These are phyloP conservation scores for Colletotrichum tropicale DNA, from an alignment of 2,329 filamentous ascomycete species.

Conservation along the genomic window DNA sequence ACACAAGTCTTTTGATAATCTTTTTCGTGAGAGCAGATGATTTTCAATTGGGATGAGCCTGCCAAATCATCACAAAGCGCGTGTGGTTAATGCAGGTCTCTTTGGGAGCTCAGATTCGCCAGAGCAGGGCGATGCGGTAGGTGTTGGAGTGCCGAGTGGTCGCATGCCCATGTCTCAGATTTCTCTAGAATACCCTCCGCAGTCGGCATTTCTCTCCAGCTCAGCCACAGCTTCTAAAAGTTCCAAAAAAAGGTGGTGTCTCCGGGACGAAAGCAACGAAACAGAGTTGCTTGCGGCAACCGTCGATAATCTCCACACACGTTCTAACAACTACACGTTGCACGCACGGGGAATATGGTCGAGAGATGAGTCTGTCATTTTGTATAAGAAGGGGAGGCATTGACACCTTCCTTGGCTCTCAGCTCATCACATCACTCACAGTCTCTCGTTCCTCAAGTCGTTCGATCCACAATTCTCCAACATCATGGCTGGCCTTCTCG, in stretches of 20 bases:
- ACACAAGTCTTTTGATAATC: background rate
- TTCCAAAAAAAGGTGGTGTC: background rate
- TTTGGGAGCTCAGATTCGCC: rapidly evolving
- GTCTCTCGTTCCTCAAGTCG: background rate
- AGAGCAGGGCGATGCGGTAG: background rate
- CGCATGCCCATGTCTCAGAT: background rate
- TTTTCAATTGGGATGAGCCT: rapidly evolving
- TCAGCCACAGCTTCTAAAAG: background rate
- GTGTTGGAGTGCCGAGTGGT: background rate
- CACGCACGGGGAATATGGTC: background rate
- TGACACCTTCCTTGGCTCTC: background rate
- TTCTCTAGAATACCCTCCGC: background rate
- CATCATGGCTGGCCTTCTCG: background rate
- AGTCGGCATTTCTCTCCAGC: background rate
- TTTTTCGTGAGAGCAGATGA: rapidly evolving
- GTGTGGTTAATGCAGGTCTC: no score
- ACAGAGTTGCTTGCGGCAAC: background rate
- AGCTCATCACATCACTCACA: background rate
- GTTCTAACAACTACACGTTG: background rate
- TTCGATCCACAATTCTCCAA: background rate
- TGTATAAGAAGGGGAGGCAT: background rate
- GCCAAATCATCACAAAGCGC: rapidly evolving
- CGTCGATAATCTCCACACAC: background rate
- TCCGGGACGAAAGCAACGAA: background rate
- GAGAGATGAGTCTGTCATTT: background rate